These are phyloP conservation scores for Citrullus colocynthis DNA, from an alignment of 306 rosid genomes.

Conservation along the genomic window DNA sequence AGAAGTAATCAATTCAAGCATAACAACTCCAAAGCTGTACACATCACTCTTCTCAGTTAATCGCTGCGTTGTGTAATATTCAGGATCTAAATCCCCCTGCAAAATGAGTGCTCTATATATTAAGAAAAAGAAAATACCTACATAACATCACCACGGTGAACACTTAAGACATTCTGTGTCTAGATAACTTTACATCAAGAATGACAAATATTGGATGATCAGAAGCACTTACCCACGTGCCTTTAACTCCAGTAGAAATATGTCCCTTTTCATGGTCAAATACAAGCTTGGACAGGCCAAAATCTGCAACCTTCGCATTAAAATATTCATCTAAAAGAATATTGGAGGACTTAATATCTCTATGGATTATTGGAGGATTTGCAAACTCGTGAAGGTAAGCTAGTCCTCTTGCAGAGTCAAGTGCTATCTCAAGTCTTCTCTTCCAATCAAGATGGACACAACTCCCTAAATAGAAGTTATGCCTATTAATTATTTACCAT, in stretches of 20 bases:
- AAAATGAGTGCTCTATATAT: neutral
- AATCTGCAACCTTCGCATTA: slow-evolving; percentile 69
- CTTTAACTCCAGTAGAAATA: slow-evolving; percentile 69
- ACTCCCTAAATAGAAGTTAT: slow-evolving; percentile 32
- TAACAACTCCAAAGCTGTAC: slow-evolving; percentile 60
- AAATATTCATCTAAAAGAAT: slow-evolving; percentile 52
- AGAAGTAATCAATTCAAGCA: slow-evolving; percentile 62
- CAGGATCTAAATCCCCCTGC: slow-evolving; percentile 66
- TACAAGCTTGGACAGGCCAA: slow-evolving; percentile 70
- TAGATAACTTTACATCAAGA: neutral
- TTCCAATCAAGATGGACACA: slow-evolving; percentile 67
- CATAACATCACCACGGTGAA: neutral
- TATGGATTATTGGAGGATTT: slow-evolving; percentile 65
- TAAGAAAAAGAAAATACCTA: neutral
- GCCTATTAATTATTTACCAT: neutral
- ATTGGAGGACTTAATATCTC: slow-evolving; percentile 76
- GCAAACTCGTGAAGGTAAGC: slow-evolving; percentile 33
- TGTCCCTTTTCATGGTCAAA: slow-evolving; percentile 38
- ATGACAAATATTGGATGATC: neutral
- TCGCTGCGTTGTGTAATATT: slow-evolving; percentile 32
- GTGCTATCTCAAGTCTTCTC: slow-evolving; percentile 44
- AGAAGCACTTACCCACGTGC: slow-evolving; percentile 39
- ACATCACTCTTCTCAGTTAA: slow-evolving; percentile 73
- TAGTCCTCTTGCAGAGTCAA: slow-evolving; percentile 71
- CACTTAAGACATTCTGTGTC: neutral